phyloP scores from a whole-genome alignment of 148 eudicot genomes.

The Chenopodium quinoa region DNA sequence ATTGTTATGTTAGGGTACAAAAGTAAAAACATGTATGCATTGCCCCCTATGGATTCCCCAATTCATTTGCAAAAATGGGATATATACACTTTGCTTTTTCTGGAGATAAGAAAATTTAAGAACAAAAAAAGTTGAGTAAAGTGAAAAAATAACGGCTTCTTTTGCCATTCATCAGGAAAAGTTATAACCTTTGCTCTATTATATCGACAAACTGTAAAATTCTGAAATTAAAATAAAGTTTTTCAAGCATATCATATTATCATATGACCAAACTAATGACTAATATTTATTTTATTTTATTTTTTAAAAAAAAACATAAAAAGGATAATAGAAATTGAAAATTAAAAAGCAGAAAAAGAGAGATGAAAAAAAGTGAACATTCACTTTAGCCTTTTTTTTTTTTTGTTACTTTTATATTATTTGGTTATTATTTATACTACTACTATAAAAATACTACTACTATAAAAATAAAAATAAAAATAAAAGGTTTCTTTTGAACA shows the following conservation, averaged over 20 bases:
- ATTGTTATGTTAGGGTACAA: neutral
- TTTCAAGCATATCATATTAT: neutral
- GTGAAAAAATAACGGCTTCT: neutral
- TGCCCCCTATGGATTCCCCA: neutral
- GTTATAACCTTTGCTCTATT: neutral
- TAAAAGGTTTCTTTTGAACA: neutral
- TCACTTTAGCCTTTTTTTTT: neutral
- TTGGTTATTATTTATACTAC: neutral
- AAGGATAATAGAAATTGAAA: too few species aligned
- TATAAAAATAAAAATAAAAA: neutral
- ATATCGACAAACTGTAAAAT: neutral
- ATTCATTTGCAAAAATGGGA: neutral
- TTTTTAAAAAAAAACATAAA: neutral
- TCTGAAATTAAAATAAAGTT: neutral
- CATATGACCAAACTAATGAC: neutral
- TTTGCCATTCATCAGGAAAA: neutral
- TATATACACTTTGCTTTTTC: neutral
- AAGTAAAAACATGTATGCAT: neutral
- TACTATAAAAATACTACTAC: neutral
- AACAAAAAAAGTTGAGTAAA: neutral
- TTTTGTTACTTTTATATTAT: neutral
- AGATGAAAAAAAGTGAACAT: neutral
- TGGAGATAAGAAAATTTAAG: neutral
- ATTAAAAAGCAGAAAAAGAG: neutral
- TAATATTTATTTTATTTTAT: too few species aligned